Conservation (phyloP, 176 grass and related monocot genomes). For the Aegilops tauschii region DNA sequence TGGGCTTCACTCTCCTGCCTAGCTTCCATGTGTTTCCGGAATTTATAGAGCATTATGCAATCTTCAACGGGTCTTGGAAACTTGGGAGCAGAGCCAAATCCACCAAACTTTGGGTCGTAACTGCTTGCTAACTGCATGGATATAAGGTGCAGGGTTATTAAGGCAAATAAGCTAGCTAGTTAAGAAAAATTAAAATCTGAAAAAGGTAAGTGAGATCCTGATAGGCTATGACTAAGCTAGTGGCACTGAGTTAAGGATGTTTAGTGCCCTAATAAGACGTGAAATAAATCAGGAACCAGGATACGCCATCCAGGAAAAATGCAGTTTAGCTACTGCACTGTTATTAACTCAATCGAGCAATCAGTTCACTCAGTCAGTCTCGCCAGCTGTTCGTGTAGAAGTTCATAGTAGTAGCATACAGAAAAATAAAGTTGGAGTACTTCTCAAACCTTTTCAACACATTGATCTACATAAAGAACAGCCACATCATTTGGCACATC, state of each 20-base stretch:
- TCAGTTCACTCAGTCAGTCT: not conserved
- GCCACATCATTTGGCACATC: constrained; percentile 65
- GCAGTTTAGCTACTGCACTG: not conserved
- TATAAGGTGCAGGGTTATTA: not conserved
- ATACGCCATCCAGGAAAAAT: not conserved
- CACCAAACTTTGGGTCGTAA: constrained; percentile 86
- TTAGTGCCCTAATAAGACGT: not conserved
- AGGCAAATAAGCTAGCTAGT: too few relatives aligned
- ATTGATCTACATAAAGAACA: constrained; percentile 53
- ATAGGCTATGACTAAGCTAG: not conserved
- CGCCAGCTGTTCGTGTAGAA: not conserved
- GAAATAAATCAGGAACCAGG: not conserved
- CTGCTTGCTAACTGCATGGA: constrained; percentile 58
- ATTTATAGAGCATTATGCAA: constrained; percentile 81
- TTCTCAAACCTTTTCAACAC: constrained; percentile 71
- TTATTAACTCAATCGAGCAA: not conserved
- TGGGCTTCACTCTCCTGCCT: constrained; percentile 53
- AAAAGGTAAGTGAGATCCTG: not conserved
- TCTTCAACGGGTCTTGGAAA: constrained; percentile 91
- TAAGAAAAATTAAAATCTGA: not conserved
- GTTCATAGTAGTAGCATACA: not conserved
- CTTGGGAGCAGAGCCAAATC: constrained; percentile 88
- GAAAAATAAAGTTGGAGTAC: not conserved
- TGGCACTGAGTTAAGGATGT: not conserved
- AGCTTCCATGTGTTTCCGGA: constrained; percentile 50